Evolutionary conservation across 2,329 filamentous ascomycete genomes (phyloP), one percentile per base, ranked within the genome.

Genomic region (Mariannaea elegans): DNA sequence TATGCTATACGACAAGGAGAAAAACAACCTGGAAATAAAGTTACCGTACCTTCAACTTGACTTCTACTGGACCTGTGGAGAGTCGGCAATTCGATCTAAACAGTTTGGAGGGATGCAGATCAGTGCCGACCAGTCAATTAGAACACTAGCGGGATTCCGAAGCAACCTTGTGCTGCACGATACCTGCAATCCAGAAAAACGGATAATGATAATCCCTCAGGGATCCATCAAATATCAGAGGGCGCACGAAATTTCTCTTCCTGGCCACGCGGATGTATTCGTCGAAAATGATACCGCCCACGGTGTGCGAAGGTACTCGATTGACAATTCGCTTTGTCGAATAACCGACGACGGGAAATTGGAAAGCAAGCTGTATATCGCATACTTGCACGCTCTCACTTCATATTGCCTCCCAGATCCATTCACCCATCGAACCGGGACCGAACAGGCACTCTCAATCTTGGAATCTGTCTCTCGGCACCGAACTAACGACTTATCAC

Each of bases 361-460:
- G 0, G 76, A 80, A 8, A 84, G 83, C 68, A 84, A 82, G 50
- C 72, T 90, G 0, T 77, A 80, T 16, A 72, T 86, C 0, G 75
- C 75, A 9, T 82, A 82, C 27, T 70, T 89, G 0, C 85, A 89
- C 61, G 84, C 81, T 0, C 53, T 86, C 0, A 88, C 86, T 0
- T 83, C 84, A 0, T 78, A 79, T 47, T 82, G 77, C 27, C 69
- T 85, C 0, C 80, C 81, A 0, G 85, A 88, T 63, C 72, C 71
- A 0, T 72, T 87, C 0, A 84, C 80, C 0, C 46, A 65, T 0
- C 70, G 72, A 7, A 88, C 84, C 0, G 86, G 87, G 0, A 86
- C 83, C 0, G 85, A 89, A 63, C 71, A 82, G 44, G 82, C 84
- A 0, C 63, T 88, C 0, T 63, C 66, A 0, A 83, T 85, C 1